A percentile compares a stretch with the other conserved stretches of the same genome.
Evolutionary conservation across 176 grass and related monocot species (phyloP).

Genomic region (Oropetium thomaeum): DNA sequence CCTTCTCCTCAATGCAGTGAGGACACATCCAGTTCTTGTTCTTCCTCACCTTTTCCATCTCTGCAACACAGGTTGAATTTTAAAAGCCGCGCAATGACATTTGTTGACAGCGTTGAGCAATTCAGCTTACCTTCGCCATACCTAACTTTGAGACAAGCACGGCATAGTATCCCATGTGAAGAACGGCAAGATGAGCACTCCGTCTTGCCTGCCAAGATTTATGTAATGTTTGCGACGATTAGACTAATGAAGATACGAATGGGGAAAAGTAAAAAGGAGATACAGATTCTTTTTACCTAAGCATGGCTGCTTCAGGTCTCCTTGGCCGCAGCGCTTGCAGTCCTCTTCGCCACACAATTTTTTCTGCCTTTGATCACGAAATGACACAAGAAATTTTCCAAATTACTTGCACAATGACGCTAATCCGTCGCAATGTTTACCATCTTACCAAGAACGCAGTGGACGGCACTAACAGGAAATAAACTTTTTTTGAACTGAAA

Average conservation of each 20-base stretch:
- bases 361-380: constrained; percentile 59
- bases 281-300: constrained; percentile 44
- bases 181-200: constrained; percentile 86
- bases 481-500: no score
- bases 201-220: constrained; percentile 62
- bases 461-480: background rate
- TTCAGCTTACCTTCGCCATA: constrained; percentile 76
- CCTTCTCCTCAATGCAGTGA: constrained; percentile 84
- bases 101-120: background rate
- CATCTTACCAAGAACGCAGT: background rate
- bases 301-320: constrained; percentile 57
- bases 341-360: constrained; percentile 91
- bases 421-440: background rate
- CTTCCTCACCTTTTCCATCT: constrained; percentile 70
- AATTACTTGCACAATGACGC: background rate
- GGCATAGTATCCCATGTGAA: constrained; percentile 68
- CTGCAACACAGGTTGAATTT: constrained; percentile 44
- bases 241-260: background rate
- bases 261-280: background rate
- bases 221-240: background rate
- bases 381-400: background rate
- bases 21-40: constrained; percentile 95
- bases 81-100: background rate
- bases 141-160: constrained; percentile 86
- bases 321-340: constrained; percentile 70